Conservation (phyloP, 805 yeast genomes). For the Candida sakaeoensis region DNA sequence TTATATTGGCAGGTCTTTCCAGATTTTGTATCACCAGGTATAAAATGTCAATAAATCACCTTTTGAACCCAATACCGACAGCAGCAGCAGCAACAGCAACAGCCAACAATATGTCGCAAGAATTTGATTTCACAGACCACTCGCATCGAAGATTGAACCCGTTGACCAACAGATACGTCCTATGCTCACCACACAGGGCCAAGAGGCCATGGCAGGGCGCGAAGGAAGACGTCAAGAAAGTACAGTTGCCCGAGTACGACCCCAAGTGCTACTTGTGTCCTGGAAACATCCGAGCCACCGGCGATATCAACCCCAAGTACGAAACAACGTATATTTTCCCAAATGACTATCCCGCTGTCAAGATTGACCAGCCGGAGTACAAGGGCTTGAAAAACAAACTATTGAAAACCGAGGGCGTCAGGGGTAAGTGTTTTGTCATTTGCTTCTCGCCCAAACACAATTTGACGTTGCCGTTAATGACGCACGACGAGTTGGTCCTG, state of each 20-base stretch:
- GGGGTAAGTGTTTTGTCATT: conserved; percentile 67
- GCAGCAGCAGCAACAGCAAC: conserved; percentile 18
- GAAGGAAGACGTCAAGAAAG: conserved; percentile 46
- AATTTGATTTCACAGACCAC: conserved; percentile 50
- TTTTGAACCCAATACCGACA: conserved; percentile 17
- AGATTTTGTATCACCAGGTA: background rate
- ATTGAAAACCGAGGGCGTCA: conserved; percentile 53
- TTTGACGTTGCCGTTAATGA: conserved; percentile 63
- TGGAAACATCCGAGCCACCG: conserved; percentile 62
- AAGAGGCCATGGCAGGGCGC: conserved; percentile 83
- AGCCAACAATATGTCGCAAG: conserved; percentile 17
- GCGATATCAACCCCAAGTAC: conserved; percentile 56
- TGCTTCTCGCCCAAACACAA: conserved; percentile 72
- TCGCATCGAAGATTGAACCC: conserved; percentile 73
- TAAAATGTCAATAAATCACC: conserved; percentile 14
- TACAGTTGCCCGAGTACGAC: conserved; percentile 52
- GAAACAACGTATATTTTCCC: conserved; percentile 55
- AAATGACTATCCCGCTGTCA: conserved; percentile 72
- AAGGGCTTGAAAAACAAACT: conserved; percentile 38
- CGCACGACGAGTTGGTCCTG: conserved; percentile 32
- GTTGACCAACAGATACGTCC: conserved; percentile 61
- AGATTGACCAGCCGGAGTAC: conserved; percentile 50
- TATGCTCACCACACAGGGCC: conserved; percentile 74
- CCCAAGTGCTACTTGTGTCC: conserved; percentile 71
- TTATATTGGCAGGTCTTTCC: background rate